Evolutionary conservation across 2,329 filamentous ascomycete genomes (phyloP), one percentile per base, ranked within the genome.

Genomic region (Paracorniculantispora psalliotae): DNA sequence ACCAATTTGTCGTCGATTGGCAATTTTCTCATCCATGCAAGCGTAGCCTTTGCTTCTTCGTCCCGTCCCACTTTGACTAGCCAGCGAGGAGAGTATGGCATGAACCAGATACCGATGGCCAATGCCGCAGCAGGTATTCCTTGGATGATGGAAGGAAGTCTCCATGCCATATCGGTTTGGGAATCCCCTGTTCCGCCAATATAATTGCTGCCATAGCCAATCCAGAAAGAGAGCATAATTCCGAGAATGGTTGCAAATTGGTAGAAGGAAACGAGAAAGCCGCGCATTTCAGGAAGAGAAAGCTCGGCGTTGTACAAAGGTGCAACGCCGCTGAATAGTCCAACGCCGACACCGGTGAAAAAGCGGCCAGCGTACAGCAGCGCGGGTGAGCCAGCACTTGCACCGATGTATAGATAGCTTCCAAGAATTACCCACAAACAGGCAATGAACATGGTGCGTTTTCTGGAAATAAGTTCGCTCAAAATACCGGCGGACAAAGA

Each of bases 71-170:
- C 85, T 70, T 91, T 86, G 43, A 90, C 77, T 2, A 93, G 80
- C 89, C 89, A 92, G 61, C 90, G 80, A 0, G 90, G 90, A 0
- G 84, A 89, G 71, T 89, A 92, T 0, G 89, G 90, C 85, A 92
- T 89, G 73, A 90, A 91, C 53, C 89, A 71, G 80, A 92, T 91
- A 37, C 89, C 89, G 8, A 81, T 68, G 26, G 86, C 84, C 0
- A 93, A 81, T 4, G 90, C 58, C 2, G 65, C 65, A 4, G 76
- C 75, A 0, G 76, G 71, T 1, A 79, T 69, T 0, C 76, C 71
- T 63, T 79, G 77, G 13, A 79, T 72, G 21, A 75, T 74, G 1
- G 77, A 75, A 0, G 78, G 78, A 0, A 84, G 65, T 65, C 75
- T 65, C 75, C 74, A 74, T 1, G 72, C 67, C 60, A 80, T 61